These are phyloP conservation scores for Acidiella bohemica DNA, from an alignment of 495 filamentous ascomycete species.

Conservation along the genomic window DNA sequence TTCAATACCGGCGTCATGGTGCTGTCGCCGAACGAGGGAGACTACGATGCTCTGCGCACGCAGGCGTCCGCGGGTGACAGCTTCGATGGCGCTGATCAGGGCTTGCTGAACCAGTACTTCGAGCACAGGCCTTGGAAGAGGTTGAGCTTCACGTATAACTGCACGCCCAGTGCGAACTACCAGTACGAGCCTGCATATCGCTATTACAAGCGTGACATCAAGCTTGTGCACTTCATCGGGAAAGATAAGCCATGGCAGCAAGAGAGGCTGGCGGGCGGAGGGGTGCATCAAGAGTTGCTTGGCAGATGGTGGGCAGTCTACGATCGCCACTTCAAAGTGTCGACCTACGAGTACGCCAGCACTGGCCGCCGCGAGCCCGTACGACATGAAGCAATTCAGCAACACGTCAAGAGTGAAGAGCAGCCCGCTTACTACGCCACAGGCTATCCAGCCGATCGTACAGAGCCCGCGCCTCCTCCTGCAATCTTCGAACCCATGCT, in stretches of 20 bases:
- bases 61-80: conserved; percentile 76
- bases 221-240: conserved; percentile 87
- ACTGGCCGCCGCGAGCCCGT: not conserved
- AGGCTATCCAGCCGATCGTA: conserved; percentile 1
- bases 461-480: too few species aligned
- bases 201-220: conserved; percentile 79
- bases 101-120: conserved; percentile 91
- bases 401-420: conserved; percentile 29
- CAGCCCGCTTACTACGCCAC: conserved; percentile 22
- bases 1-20: conserved; percentile 98
- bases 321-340: conserved; percentile 61
- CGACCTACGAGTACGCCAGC: conserved; percentile 19
- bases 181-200: conserved; percentile 90
- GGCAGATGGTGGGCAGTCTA: conserved; percentile 86
- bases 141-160: conserved; percentile 91
- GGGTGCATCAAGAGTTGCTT: conserved; percentile 66
- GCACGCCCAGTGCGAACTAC: conserved; percentile 85
- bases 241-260: conserved; percentile 76
- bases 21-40: conserved; percentile 69
- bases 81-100: conserved; percentile 96
- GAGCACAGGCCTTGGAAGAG: conserved; percentile 58
- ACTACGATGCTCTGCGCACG: conserved; percentile 70
- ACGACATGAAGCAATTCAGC: conserved; percentile 24
- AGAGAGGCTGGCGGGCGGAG: conserved; percentile 44
- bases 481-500: too few species aligned